A percentile compares a stretch with the other conserved stretches of the same genome.
Conservation (phyloP, 345 rosid genomes). For the Lagerstroemia speciosa region DNA sequence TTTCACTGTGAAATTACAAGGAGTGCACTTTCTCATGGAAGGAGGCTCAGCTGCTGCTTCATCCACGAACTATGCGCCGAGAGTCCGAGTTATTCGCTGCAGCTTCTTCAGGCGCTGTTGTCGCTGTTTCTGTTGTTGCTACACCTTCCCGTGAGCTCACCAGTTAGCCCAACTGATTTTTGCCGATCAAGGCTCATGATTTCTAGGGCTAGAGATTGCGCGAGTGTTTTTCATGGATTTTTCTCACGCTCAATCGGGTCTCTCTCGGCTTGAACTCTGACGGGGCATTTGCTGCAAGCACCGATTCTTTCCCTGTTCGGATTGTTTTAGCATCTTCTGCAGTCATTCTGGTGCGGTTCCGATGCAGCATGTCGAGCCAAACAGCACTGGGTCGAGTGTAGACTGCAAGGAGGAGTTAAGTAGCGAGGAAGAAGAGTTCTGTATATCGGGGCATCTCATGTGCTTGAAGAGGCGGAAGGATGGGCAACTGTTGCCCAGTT, state of each 20-base stretch:
- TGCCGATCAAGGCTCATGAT: not conserved
- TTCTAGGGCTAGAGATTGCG: not conserved
- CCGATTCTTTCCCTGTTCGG: slow-evolving; percentile 38
- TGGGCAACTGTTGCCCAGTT: slow-evolving; percentile 22
- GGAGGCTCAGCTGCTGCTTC: slow-evolving; percentile 12
- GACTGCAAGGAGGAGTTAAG: slow-evolving; percentile 20
- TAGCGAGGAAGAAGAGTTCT: slow-evolving; percentile 51
- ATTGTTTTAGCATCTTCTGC: slow-evolving; percentile 26
- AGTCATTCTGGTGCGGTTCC: slow-evolving; percentile 22
- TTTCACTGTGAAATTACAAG: not conserved
- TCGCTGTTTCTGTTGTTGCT: slow-evolving; percentile 54
- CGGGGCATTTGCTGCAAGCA: slow-evolving; percentile 20
- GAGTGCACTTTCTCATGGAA: slow-evolving; percentile 14
- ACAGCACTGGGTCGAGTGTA: slow-evolving; percentile 17
- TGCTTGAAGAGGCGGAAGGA: slow-evolving; percentile 68
- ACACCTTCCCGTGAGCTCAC: slow-evolving; percentile 21
- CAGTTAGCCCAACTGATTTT: not conserved
- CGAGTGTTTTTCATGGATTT: slow-evolving; percentile 41
- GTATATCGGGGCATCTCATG: slow-evolving; percentile 67
- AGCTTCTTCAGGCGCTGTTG: slow-evolving; percentile 28
- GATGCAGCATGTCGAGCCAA: slow-evolving; percentile 53
- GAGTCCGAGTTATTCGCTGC: slow-evolving; percentile 28
- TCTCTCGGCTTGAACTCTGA: slow-evolving; percentile 48
- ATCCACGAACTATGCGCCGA: slow-evolving; percentile 1
- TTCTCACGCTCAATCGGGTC: slow-evolving; percentile 37